A percentile compares a stretch with the other conserved stretches of the same genome.
phyloP scores from a whole-genome alignment of 2,329 filamentous ascomycete genomes.

The Nakataea oryzae region DNA sequence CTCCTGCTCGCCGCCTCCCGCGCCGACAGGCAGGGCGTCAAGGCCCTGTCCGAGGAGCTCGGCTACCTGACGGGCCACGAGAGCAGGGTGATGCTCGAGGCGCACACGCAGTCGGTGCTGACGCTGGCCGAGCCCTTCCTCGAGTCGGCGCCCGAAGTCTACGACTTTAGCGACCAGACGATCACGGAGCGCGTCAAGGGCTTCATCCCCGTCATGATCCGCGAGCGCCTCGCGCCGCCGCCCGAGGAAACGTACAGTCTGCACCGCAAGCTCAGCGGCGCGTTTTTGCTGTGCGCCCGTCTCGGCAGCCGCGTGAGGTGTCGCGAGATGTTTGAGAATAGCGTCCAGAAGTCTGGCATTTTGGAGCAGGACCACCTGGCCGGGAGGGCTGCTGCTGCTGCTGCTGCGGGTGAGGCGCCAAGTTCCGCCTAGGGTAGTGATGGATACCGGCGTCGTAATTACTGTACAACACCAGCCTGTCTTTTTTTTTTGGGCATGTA shows the following conservation, averaged over 20 bases:
- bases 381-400: too few relatives aligned
- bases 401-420: too few relatives aligned
- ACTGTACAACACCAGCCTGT: neutral
- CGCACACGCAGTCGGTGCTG: slow-evolving; percentile 78
- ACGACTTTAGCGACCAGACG: slow-evolving; percentile 89
- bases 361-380: neutral
- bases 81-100: slow-evolving; percentile 74
- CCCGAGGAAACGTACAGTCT: slow-evolving; percentile 96
- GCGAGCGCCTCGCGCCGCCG: slow-evolving; percentile 77
- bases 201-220: slow-evolving; percentile 87
- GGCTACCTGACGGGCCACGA: slow-evolving; percentile 92
- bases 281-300: slow-evolving; percentile 82
- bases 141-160: slow-evolving; percentile 63
- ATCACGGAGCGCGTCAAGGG: slow-evolving; percentile 87
- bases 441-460: too few relatives aligned
- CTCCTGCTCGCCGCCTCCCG: slow-evolving; percentile 72
- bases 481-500: neutral
- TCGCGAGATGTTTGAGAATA: slow-evolving; percentile 64
- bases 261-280: slow-evolving; percentile 89
- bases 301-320: slow-evolving; percentile 77
- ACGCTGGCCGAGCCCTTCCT: slow-evolving; percentile 90
- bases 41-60: slow-evolving; percentile 60
- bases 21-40: slow-evolving; percentile 53
- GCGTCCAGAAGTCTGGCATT: slow-evolving; percentile 25
- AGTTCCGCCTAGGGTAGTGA: neutral